Conservation (phyloP, 495 filamentous ascomycete genomes). For the Aspergillus taichungensis region DNA sequence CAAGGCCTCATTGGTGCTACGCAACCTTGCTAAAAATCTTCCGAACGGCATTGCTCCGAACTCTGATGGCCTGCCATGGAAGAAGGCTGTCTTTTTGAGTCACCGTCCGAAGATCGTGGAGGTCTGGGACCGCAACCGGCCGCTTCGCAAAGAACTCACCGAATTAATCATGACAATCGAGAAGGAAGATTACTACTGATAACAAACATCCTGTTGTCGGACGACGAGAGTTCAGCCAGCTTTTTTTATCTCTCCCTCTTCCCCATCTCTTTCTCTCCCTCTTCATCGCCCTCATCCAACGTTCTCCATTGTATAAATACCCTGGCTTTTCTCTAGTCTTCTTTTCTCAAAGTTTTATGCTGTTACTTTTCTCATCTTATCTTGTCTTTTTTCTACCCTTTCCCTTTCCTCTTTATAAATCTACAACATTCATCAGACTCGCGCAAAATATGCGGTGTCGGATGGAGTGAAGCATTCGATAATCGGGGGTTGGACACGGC, state of each 20-base stretch:
- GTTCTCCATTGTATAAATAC: slow-evolving; percentile 17
- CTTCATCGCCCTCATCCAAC: neutral
- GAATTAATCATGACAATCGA: slow-evolving; percentile 39
- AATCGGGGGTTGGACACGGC: neutral
- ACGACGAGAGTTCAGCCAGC: slow-evolving; percentile 7
- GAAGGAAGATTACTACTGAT: slow-evolving; percentile 33
- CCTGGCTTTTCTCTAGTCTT: slow-evolving; percentile 9
- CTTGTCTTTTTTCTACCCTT: neutral
- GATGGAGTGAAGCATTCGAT: too few relatives aligned
- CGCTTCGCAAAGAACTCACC: slow-evolving; percentile 35
- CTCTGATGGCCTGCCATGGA: slow-evolving; percentile 30
- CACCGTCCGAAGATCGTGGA: slow-evolving; percentile 36
- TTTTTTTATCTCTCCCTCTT: slow-evolving; percentile 4
- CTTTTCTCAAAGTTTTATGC: slow-evolving; percentile 5
- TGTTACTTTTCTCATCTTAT: neutral
- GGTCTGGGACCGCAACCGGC: slow-evolving; percentile 35
- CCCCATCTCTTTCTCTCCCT: slow-evolving; percentile 10
- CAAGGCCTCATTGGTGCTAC: slow-evolving; percentile 72
- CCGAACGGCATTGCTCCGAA: slow-evolving; percentile 31
- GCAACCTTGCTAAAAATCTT: slow-evolving; percentile 77
- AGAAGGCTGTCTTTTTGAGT: slow-evolving; percentile 33
- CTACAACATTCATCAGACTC: too few relatives aligned
- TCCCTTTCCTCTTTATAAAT: neutral
- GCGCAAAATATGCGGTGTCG: too few relatives aligned
- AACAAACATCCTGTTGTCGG: neutral